phyloP scores from a whole-genome alignment of 768 basidiomycete genomes.

The Melanogaster broomeanus region DNA sequence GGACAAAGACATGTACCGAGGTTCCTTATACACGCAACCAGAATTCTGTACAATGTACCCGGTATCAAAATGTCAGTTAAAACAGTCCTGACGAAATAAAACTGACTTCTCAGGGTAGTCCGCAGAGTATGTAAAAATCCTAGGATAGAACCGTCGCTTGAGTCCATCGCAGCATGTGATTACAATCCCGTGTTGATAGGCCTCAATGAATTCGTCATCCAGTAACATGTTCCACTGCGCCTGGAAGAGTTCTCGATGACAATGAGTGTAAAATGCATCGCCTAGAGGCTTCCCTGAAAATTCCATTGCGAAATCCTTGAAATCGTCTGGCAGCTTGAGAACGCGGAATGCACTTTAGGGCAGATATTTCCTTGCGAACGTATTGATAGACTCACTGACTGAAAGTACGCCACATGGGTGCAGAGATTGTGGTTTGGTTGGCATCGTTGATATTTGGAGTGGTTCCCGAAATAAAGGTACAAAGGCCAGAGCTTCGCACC shows the following conservation, averaged over 20 bases:
- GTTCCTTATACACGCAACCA: no score
- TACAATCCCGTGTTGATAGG: not conserved
- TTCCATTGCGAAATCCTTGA: not conserved
- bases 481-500: constrained; percentile 12
- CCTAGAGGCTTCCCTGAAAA: no score
- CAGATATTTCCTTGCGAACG: no score
- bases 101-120: constrained; percentile 4
- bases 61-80: no score
- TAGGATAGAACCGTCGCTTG: not conserved
- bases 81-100: not conserved
- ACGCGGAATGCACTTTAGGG: no score
- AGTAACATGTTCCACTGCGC: not conserved
- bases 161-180: not conserved
- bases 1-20: no score
- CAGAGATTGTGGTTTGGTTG: constrained; percentile 4
- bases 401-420: constrained; percentile 13
- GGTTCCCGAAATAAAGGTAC: constrained; percentile 15
- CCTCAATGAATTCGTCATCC: not conserved
- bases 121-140: not conserved
- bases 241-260: not conserved
- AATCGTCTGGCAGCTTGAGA: not conserved
- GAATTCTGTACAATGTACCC: no score
- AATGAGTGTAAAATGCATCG: not conserved
- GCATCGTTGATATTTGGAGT: constrained; percentile 10
- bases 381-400: not conserved